These are phyloP conservation scores for Cyberlindnera samutprakarnensis DNA, from an alignment of 805 yeast species.

Conservation along the genomic window DNA sequence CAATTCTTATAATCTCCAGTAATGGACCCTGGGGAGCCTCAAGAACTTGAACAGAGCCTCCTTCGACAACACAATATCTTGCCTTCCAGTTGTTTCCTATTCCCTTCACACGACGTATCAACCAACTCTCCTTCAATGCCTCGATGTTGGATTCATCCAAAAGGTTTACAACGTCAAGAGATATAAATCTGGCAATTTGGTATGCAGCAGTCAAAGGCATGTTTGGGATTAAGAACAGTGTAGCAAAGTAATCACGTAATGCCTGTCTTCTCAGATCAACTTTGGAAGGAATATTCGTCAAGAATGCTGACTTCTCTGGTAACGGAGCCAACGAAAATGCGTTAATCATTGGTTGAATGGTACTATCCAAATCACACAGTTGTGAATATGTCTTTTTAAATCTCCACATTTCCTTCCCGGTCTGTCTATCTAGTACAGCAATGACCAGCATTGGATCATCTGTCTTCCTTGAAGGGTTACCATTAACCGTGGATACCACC, in stretches of 20 bases:
- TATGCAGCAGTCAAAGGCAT: conserved; percentile 45
- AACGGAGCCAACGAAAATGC: conserved; percentile 42
- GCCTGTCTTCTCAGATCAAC: conserved; percentile 53
- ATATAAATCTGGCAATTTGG: conserved; percentile 55
- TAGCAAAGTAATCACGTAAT: conserved; percentile 52
- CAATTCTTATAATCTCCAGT: conserved; percentile 43
- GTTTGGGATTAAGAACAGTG: conserved; percentile 49
- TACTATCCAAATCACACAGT: conserved; percentile 53
- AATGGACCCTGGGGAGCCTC: conserved; percentile 50
- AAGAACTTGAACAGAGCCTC: conserved; percentile 46
- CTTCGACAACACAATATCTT: conserved; percentile 60
- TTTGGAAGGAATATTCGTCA: conserved; percentile 51
- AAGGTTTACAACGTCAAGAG: conserved; percentile 58
- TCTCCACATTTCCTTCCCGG: conserved; percentile 66
- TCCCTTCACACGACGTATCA: conserved; percentile 58
- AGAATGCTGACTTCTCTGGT: conserved; percentile 57
- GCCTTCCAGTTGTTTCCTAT: conserved; percentile 61
- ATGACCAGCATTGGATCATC: conserved; percentile 59
- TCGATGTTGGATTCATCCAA: conserved; percentile 45
- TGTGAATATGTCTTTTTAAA: conserved; percentile 58
- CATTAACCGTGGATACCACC: conserved; percentile 40
- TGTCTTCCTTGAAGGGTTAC: conserved; percentile 31
- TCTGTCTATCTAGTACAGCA: conserved; percentile 52
- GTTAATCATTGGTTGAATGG: conserved; percentile 46
- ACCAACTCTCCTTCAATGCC: conserved; percentile 53